Evolutionary conservation across 208 protist genomes (phyloP).

Genomic region (Crithidia expoeki): DNA sequence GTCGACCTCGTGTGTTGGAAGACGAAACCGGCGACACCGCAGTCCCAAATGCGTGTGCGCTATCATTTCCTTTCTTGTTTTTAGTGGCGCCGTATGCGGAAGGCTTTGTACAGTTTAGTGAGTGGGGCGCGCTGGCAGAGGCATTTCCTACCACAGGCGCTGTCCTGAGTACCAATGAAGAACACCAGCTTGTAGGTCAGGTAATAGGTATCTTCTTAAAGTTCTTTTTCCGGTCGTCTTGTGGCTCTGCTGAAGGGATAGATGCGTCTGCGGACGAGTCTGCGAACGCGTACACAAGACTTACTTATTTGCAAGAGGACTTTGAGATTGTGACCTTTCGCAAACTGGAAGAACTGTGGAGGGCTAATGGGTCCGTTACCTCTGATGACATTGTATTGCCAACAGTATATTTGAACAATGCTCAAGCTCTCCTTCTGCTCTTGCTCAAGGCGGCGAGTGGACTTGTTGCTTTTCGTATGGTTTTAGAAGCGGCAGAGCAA

Average conservation of each 20-base stretch:
- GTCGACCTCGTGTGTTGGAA: constrained; percentile 8
- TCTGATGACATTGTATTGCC: constrained; percentile 15
- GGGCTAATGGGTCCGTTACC: not conserved
- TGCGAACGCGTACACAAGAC: constrained; percentile 14
- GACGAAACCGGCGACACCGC: not conserved
- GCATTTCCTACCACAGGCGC: constrained; percentile 23
- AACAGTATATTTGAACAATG: not conserved
- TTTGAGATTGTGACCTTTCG: constrained; percentile 59
- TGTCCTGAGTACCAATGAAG: constrained; percentile 24
- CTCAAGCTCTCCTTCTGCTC: constrained; percentile 16
- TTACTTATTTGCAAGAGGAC: constrained; percentile 49
- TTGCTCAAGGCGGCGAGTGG: constrained; percentile 36
- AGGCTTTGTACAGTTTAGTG: constrained; percentile 62
- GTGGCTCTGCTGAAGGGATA: constrained; percentile 13
- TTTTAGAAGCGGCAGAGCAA: constrained; percentile 53
- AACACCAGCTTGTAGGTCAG: constrained; percentile 24
- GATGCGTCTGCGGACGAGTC: constrained; percentile 4
- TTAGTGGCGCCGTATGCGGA: constrained; percentile 71
- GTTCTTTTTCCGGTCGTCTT: constrained; percentile 54
- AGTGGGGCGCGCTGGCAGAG: constrained; percentile 32
- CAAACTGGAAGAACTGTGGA: constrained; percentile 31
- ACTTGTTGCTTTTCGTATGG: constrained; percentile 43
- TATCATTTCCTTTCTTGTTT: constrained; percentile 80
- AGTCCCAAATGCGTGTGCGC: constrained; percentile 18
- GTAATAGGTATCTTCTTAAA: constrained; percentile 43